Evolutionary conservation across 2,329 filamentous ascomycete species (phyloP).

Genomic region (Elsinoe necatrix): DNA sequence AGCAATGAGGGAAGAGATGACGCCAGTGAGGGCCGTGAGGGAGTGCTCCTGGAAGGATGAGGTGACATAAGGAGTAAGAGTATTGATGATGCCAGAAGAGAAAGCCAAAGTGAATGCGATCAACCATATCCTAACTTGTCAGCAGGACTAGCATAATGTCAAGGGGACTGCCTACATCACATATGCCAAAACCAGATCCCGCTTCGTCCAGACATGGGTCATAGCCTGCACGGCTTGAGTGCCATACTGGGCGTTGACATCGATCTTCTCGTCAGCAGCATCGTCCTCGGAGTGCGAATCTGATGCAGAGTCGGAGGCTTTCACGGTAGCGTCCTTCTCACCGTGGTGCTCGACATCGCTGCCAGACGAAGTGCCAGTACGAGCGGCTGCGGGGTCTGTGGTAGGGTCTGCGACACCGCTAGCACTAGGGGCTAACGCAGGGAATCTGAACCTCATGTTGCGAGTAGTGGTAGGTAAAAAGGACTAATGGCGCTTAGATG

Average conservation of each 20-base stretch:
- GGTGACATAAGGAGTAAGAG: constrained; percentile 36
- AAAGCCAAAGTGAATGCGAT: constrained; percentile 44
- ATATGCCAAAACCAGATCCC: constrained; percentile 32
- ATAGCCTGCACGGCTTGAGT: constrained; percentile 35
- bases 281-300: background rate
- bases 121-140: constrained; percentile 36
- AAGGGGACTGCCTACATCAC: constrained; percentile 29
- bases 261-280: constrained; percentile 14
- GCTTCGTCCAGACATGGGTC: constrained; percentile 34
- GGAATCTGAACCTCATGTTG: constrained; percentile 16
- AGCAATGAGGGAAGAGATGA: constrained; percentile 31
- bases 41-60: constrained; percentile 29
- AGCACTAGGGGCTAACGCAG: background rate
- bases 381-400: background rate
- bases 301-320: background rate
- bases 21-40: constrained; percentile 29
- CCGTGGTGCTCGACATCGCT: constrained; percentile 15
- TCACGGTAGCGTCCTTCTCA: constrained; percentile 10
- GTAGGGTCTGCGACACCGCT: background rate
- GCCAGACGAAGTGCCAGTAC: background rate
- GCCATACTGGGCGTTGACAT: constrained; percentile 30
- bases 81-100: constrained; percentile 35
- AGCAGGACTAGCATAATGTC: too few species aligned
- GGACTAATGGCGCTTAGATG: background rate
- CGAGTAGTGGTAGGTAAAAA: background rate